A percentile compares a stretch with the other conserved stretches of the same genome.
These are phyloP conservation scores for Daldinia eschscholtzii DNA, from an alignment of 2,329 filamentous ascomycete genomes.

Conservation along the genomic window DNA sequence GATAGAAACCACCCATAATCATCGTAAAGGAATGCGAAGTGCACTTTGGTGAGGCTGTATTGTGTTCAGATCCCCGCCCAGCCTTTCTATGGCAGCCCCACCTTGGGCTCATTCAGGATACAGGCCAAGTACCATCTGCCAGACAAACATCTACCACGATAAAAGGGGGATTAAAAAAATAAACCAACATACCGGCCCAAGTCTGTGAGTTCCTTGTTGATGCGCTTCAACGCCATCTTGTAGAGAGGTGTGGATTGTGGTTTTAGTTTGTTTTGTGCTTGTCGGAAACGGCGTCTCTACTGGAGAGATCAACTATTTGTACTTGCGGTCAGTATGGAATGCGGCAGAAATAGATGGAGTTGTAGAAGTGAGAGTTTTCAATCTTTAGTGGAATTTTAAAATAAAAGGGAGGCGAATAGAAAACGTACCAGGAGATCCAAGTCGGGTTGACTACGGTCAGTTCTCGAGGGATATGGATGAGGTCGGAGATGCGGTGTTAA, in stretches of 20 bases:
- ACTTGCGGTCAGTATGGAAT: slow-evolving; percentile 49
- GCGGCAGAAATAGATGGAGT: slow-evolving; percentile 46
- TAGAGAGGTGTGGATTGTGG: slow-evolving; percentile 30
- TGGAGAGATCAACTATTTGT: slow-evolving; percentile 46
- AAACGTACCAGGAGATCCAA: slow-evolving; percentile 30
- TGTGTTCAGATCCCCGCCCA: slow-evolving; percentile 45
- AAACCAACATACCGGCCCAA: slow-evolving; percentile 79
- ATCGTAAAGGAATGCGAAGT: background rate
- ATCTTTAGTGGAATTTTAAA: slow-evolving; percentile 11
- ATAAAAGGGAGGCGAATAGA: background rate
- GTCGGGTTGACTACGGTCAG: slow-evolving; percentile 17
- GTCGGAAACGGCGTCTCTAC: slow-evolving; percentile 41
- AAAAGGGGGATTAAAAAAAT: slow-evolving; percentile 32
- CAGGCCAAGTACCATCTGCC: slow-evolving; percentile 36
- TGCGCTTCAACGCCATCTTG: slow-evolving; percentile 89
- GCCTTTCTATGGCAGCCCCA: slow-evolving; percentile 45
- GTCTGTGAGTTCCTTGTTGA: slow-evolving; percentile 94
- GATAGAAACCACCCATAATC: background rate
- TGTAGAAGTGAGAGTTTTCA: slow-evolving; percentile 26
- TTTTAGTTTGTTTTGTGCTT: slow-evolving; percentile 32
- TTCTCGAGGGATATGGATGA: slow-evolving; percentile 19
- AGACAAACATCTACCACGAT: slow-evolving; percentile 30
- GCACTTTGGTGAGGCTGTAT: slow-evolving; percentile 35
- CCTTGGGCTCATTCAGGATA: slow-evolving; percentile 46
- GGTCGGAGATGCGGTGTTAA: slow-evolving; percentile 19